phyloP scores from a whole-genome alignment of 2,329 filamentous ascomycete genomes.

The Colletotrichum chrysophilum region DNA sequence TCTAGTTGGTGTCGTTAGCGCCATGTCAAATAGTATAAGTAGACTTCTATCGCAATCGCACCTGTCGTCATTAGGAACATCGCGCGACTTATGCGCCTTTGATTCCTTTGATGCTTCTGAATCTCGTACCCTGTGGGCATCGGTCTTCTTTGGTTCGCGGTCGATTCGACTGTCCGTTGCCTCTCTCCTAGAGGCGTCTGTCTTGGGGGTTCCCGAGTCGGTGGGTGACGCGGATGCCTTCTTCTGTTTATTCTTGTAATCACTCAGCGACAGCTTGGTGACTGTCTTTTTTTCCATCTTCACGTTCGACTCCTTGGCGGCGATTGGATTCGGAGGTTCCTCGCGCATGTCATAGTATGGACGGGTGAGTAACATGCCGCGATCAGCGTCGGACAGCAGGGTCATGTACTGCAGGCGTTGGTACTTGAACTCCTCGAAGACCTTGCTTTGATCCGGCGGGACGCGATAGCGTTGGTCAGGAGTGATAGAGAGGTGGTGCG shows the following conservation, averaged over 20 bases:
- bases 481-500: conserved; percentile 58
- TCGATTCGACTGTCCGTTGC: conserved; percentile 11
- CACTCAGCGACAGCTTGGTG: conserved; percentile 58
- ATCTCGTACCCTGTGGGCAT: conserved; percentile 28
- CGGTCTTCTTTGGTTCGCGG: conserved; percentile 27
- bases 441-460: conserved; percentile 43
- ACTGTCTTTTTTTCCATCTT: conserved; percentile 52
- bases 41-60: conserved; percentile 15
- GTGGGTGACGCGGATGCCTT: conserved; percentile 27
- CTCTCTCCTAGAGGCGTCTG: conserved; percentile 29
- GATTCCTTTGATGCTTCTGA: conserved; percentile 28
- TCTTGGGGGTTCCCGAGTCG: conserved; percentile 24
- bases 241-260: conserved; percentile 63
- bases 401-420: conserved; percentile 62
- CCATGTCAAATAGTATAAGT: background rate
- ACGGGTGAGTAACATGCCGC: conserved; percentile 61
- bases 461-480: conserved; percentile 52
- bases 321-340: conserved; percentile 48
- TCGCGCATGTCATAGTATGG: conserved; percentile 64
- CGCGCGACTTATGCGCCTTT: conserved; percentile 34
- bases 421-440: conserved; percentile 54
- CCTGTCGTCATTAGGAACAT: conserved; percentile 34
- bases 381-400: conserved; percentile 61
- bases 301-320: conserved; percentile 44
- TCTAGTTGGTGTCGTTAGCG: background rate